Base-by-base conservation (phyloP, 2,329 filamentous ascomycete genomes). In the Orbilia brochopaga region DNA sequence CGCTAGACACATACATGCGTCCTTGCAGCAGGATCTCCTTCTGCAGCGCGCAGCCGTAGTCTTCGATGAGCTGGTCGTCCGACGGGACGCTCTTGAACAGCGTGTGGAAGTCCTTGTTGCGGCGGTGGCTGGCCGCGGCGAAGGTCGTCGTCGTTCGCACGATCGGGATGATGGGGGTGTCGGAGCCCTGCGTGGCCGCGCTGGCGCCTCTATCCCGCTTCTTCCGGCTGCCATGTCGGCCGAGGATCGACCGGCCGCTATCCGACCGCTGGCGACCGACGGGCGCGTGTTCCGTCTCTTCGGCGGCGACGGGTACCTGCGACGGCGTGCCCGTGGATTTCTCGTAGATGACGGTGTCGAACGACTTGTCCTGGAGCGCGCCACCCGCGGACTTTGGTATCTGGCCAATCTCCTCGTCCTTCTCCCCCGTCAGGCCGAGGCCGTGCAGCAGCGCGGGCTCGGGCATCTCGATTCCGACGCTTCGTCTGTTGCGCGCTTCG, bases 41-140 rank as follows among this genome's bases (percentile, higher is more conserved):
- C 79, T 99, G 94, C 69, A 99, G 80, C 2, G 94, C 94, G 79
- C 94, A 97, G 79, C 94, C 97, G 79, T 97, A 99, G 79, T 99
- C 94, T 78, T 99, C 94, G 75, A 99, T 97, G 24, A 99, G 84
- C 78, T 96, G 97, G 79, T 99, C 94, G 77, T 99, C 94, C 75
- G 97, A 93, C 0, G 95, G 94, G 0, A 99, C 94, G 78, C 92
- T 97, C 80, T 94, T 90, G 83, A 99, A 99, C 1, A 96, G 82
- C 69, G 85, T 86, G 79, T 99, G 94, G 77, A 97, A 99, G 78
- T 97, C 94, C 54, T 91, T 87, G 80, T 99, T 99, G 64, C 95
- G 87, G 81, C 94, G 97, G 79, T 95, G 96, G 79, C 90, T 95
- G 54, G 94, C 94, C 74, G 97, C 92, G 55, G 94, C 93, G 79